Conservation (phyloP, 2,329 filamentous ascomycete genomes). For the Alternaria sp. region DNA sequence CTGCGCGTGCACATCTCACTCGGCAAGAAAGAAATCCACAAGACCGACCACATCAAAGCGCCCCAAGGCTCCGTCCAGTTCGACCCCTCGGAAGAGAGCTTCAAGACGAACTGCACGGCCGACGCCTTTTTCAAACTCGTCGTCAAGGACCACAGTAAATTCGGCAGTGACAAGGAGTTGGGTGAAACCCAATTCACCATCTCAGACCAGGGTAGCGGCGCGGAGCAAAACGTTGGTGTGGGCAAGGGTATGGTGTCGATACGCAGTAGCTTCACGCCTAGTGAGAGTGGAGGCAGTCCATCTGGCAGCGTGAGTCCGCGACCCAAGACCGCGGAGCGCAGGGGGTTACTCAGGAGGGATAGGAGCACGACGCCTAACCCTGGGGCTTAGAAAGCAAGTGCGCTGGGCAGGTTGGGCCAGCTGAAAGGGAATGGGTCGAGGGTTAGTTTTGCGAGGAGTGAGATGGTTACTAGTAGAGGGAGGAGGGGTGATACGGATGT, state of each 20-base stretch:
- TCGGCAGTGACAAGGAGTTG: conserved; percentile 81
- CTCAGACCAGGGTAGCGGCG: conserved; percentile 73
- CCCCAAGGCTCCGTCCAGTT: conserved; percentile 64
- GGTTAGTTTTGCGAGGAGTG: not conserved
- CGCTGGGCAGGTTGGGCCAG: not conserved
- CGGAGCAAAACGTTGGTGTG: conserved; percentile 75
- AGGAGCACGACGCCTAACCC: conserved; percentile 6
- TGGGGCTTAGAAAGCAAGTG: conserved; percentile 3
- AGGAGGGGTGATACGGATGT: not conserved
- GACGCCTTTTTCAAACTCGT: conserved; percentile 86
- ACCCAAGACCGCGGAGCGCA: conserved; percentile 31
- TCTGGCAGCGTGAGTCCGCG: conserved; percentile 43
- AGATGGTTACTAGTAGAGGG: not conserved
- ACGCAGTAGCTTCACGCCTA: conserved; percentile 71
- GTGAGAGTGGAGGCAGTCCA: conserved; percentile 44
- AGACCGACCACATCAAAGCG: conserved; percentile 89
- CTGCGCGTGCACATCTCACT: conserved; percentile 78
- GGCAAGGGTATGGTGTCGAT: conserved; percentile 75
- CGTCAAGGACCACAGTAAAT: conserved; percentile 83
- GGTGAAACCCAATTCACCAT: conserved; percentile 90
- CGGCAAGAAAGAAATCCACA: conserved; percentile 76
- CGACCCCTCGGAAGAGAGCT: conserved; percentile 65
- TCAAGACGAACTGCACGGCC: conserved; percentile 77
- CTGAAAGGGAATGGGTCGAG: not conserved
- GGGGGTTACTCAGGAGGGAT: conserved; percentile 54